Conservation (phyloP, 2,329 filamentous ascomycete genomes). For the Penicillium occitanis region DNA sequence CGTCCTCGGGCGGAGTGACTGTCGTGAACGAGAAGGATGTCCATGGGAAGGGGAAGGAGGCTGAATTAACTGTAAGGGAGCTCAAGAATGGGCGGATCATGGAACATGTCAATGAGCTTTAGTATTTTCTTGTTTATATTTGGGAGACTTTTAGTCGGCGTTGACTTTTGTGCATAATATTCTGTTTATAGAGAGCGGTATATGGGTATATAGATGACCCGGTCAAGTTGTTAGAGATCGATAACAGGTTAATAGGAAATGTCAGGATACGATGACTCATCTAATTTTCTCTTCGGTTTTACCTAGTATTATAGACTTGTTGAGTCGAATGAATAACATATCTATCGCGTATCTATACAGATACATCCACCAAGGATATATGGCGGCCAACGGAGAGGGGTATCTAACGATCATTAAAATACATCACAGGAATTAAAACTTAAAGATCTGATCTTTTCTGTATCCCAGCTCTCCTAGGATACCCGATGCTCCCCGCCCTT, state of each 20-base stretch:
- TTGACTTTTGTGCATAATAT: background rate
- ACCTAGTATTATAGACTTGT: too few species aligned
- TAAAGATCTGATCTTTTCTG: slow-evolving; percentile 57
- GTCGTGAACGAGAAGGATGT: background rate
- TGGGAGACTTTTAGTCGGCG: background rate
- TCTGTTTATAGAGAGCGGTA: background rate
- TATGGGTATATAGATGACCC: background rate
- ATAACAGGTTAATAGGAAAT: background rate
- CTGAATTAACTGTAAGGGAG: slow-evolving; percentile 1
- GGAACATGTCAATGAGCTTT: slow-evolving; percentile 9
- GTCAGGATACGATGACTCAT: background rate
- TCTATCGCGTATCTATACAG: background rate
- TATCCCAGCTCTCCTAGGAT: slow-evolving; percentile 60
- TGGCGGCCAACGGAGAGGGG: background rate
- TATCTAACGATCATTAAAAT: background rate
- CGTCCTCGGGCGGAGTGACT: background rate
- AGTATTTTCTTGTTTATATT: background rate
- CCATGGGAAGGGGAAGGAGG: slow-evolving; percentile 2
- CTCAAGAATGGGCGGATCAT: slow-evolving; percentile 6
- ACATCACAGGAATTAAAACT: slow-evolving; percentile 47
- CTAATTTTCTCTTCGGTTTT: background rate
- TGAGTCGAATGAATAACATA: background rate
- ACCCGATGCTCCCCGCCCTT: slow-evolving; percentile 39
- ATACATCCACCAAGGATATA: background rate
- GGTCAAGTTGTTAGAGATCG: background rate